Percentiles rank a stretch among this genome's conserved stretches.
Evolutionary conservation across 495 filamentous ascomycete genomes (phyloP).

Genomic region (Penicillium paxilli): DNA sequence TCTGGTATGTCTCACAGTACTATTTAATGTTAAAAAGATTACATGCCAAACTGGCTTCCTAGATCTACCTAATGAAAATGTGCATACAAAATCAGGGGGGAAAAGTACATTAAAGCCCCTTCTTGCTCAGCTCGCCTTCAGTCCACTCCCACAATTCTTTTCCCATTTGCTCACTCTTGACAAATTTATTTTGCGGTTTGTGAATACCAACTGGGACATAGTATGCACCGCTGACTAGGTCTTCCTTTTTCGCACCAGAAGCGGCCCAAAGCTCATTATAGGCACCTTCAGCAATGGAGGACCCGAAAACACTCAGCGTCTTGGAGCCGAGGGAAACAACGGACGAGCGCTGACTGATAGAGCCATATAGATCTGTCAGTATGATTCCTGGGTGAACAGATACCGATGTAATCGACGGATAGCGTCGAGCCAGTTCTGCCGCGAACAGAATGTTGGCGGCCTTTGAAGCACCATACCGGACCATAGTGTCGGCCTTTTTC

Average conservation of each 20-base stretch:
- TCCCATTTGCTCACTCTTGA: constrained; percentile 26
- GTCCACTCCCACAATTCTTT: constrained; percentile 46
- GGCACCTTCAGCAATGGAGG: constrained; percentile 31
- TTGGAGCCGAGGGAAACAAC: constrained; percentile 11
- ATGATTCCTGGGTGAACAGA: constrained; percentile 50
- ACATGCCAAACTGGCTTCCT: too few relatives aligned
- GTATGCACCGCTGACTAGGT: constrained; percentile 33
- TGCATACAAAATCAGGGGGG: background rate
- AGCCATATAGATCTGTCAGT: constrained; percentile 28
- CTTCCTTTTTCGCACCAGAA: constrained; percentile 29
- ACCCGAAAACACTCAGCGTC: constrained; percentile 12
- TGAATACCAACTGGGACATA: constrained; percentile 40
- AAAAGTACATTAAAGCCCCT: background rate
- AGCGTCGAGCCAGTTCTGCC: constrained; percentile 44
- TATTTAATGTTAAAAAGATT: too few relatives aligned
- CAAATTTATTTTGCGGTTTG: constrained; percentile 24
- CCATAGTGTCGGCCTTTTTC: constrained; percentile 42
- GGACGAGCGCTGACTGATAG: constrained; percentile 10
- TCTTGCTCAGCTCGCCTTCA: constrained; percentile 31
- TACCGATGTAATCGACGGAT: constrained; percentile 44
- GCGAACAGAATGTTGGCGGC: constrained; percentile 60
- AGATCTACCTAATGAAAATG: too few relatives aligned
- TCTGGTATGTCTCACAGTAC: too few relatives aligned
- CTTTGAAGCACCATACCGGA: constrained; percentile 57
- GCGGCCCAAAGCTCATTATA: constrained; percentile 44